Conservation (phyloP, 495 filamentous ascomycete genomes). For the Penicillium lagena region DNA sequence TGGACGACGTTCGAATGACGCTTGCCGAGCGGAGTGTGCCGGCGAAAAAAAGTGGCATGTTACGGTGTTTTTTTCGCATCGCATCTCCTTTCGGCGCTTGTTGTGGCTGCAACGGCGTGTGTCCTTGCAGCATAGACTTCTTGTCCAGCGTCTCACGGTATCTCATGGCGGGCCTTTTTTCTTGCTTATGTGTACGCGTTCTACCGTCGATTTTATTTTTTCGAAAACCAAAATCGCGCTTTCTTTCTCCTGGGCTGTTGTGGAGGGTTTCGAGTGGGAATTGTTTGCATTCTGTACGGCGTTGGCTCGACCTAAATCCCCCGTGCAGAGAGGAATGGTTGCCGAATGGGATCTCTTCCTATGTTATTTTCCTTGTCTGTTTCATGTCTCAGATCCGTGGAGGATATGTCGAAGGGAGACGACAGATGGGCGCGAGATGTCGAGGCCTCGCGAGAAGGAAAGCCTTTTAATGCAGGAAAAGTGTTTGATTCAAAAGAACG, state of each 20-base stretch:
- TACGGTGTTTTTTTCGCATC: conserved; percentile 35
- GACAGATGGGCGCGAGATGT: conserved; percentile 1
- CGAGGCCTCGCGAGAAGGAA: conserved; percentile 19
- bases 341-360: conserved; percentile 27
- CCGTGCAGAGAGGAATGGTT: conserved; percentile 29
- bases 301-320: conserved; percentile 46
- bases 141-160: conserved; percentile 39
- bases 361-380: conserved; percentile 24
- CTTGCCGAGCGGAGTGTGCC: conserved; percentile 35
- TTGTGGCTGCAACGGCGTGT: conserved; percentile 34
- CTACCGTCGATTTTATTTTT: conserved; percentile 11
- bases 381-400: conserved; percentile 36
- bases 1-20: conserved; percentile 40
- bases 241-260: conserved; percentile 28
- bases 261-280: conserved; percentile 24
- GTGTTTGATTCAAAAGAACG: conserved; percentile 13
- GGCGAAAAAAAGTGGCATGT: conserved; percentile 20
- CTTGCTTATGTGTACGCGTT: conserved; percentile 22
- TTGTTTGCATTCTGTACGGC: conserved; percentile 45
- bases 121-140: conserved; percentile 41
- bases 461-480: conserved; percentile 15
- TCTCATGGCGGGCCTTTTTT: conserved; percentile 42
- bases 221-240: conserved; percentile 17
- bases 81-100: conserved; percentile 37
- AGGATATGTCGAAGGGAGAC: conserved; percentile 21